phyloP scores from a whole-genome alignment of 169 alveolate genomes.

The Hammondia hammondi region DNA sequence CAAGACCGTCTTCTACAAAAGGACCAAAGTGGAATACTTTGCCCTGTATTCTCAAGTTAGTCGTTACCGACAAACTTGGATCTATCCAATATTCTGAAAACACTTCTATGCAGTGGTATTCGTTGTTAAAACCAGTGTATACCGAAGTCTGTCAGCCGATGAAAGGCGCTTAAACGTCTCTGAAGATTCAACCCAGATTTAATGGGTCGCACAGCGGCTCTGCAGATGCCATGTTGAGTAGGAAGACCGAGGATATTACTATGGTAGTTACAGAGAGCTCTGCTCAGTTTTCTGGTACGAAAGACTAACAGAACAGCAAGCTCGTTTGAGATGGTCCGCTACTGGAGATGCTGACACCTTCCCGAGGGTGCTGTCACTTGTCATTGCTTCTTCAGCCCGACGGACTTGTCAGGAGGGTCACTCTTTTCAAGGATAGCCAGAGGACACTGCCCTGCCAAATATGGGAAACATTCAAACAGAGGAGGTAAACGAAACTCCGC shows the following conservation, averaged over 20 bases:
- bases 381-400: slow-evolving; percentile 66
- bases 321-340: not conserved
- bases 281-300: no score
- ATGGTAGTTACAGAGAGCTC: no score
- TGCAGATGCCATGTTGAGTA: no score
- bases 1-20: slow-evolving; percentile 81
- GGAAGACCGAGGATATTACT: no score
- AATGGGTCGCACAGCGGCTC: no score
- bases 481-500: not conserved
- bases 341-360: not conserved
- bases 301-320: no score
- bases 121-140: no score
- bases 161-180: no score
- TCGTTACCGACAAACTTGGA: not conserved
- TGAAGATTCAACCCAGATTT: no score
- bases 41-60: slow-evolving; percentile 81
- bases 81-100: no score
- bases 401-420: slow-evolving; percentile 82
- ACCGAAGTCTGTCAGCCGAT: no score
- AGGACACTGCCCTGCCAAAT: not conserved
- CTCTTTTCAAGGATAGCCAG: slow-evolving; percentile 77
- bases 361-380: not conserved
- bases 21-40: slow-evolving; percentile 81
- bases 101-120: no score
- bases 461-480: slow-evolving; percentile 19